phyloP scores from a whole-genome alignment of 306 rosid genomes.

The Rubus idaeus region DNA sequence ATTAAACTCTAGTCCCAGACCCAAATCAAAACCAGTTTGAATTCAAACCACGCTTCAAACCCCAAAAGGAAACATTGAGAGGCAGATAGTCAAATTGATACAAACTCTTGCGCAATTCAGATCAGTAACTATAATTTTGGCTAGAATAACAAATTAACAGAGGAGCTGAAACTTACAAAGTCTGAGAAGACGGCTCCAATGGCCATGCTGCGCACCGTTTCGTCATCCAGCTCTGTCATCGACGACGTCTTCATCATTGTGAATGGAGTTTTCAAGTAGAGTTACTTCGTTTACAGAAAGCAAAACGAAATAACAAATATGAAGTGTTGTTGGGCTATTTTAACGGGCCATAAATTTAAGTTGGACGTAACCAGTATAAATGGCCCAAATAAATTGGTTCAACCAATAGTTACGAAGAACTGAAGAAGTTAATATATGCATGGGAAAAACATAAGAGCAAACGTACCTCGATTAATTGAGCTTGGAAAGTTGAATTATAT shows the following conservation, averaged over 20 bases:
- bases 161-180: slow-evolving; percentile 49
- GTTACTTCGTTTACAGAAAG: background rate
- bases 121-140: background rate
- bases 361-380: no score
- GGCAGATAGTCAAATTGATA: background rate
- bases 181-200: slow-evolving; percentile 88
- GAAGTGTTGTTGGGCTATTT: no score
- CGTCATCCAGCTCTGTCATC: slow-evolving; percentile 72
- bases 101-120: background rate
- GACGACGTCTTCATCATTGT: slow-evolving; percentile 43
- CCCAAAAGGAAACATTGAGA: background rate
- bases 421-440: no score
- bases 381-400: no score
- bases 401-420: no score
- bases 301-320: no score
- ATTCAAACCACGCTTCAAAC: background rate
- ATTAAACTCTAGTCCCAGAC: background rate
- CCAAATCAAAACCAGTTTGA: background rate
- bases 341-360: no score
- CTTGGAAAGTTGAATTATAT: no score
- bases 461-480: no score
- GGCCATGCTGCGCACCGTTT: slow-evolving; percentile 71
- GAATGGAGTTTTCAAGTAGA: background rate
- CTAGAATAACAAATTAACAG: background rate
- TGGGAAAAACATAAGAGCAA: no score